Base-by-base conservation (phyloP, 495 filamentous ascomycete genomes). In the Aspergillus wentii region DNA sequence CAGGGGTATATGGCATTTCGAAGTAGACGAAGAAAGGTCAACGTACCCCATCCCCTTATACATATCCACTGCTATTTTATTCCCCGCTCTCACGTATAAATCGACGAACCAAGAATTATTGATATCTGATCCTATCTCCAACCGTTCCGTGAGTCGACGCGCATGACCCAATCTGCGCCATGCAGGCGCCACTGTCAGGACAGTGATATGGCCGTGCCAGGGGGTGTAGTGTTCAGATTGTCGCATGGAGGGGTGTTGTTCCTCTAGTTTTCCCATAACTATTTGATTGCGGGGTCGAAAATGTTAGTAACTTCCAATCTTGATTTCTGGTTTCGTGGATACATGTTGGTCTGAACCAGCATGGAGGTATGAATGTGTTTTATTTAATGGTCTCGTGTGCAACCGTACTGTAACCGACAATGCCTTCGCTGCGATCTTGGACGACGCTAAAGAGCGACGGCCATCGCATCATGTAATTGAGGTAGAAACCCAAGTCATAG, bases 131-230 rank as follows among this genome's bases (percentile, higher is more conserved):
- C 75, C 79, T 11, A 68, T 72, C 62, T 96, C 89, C 27, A 98
- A 76, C 31, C 83, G 78, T 54, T 80, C 73, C 4, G 84, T 88
- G 18, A 97, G 74, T 18, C 75, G 74, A 34, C 82, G 83, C 18
- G 91, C 92, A 32, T 95, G 82, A 17, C 92, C 91, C 16, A 89
- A 77, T 18, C 91, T 80, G 13, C 91, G 82, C 41, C 82, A 87
- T 48, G 82, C 77, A 0, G 92, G 92, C 10, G 90, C 85, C 17
- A 98, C 87, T 3, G 92, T 96, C 13, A 98, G 72, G 26, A 90
- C 90, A 13, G 92, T 98, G 63, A 98, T 94, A 65, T 98, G 92
- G 19, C 90, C 92, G 63, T 97, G 92, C 86, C 88, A 97, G 17
- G 94, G 90, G 14, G 91, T 84, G 62, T 91, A 95, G 65, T 94